These are phyloP conservation scores for Polyrhizophydium stewartii DNA, from an alignment of 371 early-diverging fungal genomes.

Conservation along the genomic window DNA sequence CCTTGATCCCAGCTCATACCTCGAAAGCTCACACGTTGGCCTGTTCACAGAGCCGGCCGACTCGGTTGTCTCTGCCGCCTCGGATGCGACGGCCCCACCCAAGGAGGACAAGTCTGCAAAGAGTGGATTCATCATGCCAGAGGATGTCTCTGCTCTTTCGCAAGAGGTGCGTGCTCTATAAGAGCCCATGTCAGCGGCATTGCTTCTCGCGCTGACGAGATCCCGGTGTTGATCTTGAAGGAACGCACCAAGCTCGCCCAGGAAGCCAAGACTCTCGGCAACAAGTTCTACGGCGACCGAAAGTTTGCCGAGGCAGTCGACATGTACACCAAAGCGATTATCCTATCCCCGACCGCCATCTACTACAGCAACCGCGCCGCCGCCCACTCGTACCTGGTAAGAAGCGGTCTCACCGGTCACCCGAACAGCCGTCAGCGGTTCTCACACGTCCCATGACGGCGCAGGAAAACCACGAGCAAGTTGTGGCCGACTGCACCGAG, in stretches of 20 bases:
- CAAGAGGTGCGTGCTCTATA: neutral
- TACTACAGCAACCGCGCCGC: conserved; percentile 95
- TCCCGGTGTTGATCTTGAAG: neutral
- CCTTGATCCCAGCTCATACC: no score
- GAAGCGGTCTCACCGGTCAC: neutral
- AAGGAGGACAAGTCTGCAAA: no score
- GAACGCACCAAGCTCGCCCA: conserved; percentile 14
- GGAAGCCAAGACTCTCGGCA: conserved; percentile 78
- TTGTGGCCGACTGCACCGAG: conserved; percentile 45
- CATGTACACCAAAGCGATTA: conserved; percentile 84
- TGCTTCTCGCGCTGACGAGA: neutral
- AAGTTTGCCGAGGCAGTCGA: conserved; percentile 82
- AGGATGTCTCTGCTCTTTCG: neutral
- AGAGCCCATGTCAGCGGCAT: no score
- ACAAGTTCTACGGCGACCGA: conserved; percentile 76
- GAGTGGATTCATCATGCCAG: neutral
- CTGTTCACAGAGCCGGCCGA: no score
- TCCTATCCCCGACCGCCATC: conserved; percentile 59
- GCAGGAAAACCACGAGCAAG: conserved; percentile 58
- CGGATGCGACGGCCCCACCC: no score
- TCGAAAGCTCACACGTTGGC: no score
- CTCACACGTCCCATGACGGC: neutral
- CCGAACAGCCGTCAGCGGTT: neutral
- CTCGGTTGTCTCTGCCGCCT: no score
- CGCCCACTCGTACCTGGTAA: conserved; percentile 68